These are phyloP conservation scores for Colletotrichum camelliae DNA, from an alignment of 2,329 filamentous ascomycete genomes.

Conservation along the genomic window DNA sequence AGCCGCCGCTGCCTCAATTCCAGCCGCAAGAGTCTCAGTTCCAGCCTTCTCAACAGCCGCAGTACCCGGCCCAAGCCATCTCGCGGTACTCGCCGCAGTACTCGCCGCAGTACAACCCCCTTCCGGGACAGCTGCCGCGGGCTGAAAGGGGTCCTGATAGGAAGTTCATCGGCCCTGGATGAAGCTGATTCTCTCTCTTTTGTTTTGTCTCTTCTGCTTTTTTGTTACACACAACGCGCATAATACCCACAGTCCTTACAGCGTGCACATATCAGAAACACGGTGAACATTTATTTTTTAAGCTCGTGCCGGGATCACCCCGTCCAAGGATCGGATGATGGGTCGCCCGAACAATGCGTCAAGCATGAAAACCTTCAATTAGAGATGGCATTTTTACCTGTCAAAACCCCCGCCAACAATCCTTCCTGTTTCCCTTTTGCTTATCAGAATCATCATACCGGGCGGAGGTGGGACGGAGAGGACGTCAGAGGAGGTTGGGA, in stretches of 20 bases:
- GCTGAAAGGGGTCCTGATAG: slow-evolving; percentile 16
- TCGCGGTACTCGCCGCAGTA: not conserved
- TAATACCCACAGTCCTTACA: not conserved
- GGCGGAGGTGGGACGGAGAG: not conserved
- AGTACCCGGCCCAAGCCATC: not conserved
- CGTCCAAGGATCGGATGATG: not conserved
- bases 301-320: not conserved
- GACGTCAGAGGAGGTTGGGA: not conserved
- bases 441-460: not conserved
- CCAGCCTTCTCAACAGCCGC: not conserved
- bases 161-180: not conserved
- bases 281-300: not conserved
- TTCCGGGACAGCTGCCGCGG: slow-evolving; percentile 8
- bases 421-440: not conserved
- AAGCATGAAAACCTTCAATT: not conserved
- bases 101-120: not conserved
- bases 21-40: not conserved
- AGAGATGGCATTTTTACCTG: not conserved
- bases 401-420: not conserved
- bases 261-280: not conserved
- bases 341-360: not conserved
- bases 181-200: not conserved
- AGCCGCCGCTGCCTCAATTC: not conserved
- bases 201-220: not conserved
- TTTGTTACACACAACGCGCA: not conserved